Evolutionary conservation across 2,329 filamentous ascomycete species (phyloP).

Genomic region (Sporothrix euskadiensis): DNA sequence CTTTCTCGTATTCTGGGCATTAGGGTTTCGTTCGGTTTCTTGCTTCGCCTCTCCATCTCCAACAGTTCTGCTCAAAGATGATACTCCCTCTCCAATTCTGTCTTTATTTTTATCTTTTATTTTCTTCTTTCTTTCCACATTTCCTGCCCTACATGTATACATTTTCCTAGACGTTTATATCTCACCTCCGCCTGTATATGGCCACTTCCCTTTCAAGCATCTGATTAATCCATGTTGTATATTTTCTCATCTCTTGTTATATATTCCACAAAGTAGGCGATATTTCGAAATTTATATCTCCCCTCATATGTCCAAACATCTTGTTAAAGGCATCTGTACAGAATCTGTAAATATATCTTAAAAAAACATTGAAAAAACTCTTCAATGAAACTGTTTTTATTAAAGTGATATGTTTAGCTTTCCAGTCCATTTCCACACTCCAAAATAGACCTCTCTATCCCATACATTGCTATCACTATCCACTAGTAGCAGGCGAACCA

Average conservation of each 20-base stretch:
- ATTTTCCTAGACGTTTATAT: background rate
- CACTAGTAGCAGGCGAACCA: background rate
- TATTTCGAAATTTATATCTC: background rate
- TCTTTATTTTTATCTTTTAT: background rate
- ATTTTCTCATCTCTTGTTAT: background rate
- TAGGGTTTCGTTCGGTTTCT: background rate
- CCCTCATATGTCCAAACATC: background rate
- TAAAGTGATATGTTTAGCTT: background rate
- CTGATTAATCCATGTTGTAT: background rate
- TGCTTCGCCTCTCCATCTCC: background rate
- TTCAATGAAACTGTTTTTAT: background rate
- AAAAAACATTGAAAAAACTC: background rate
- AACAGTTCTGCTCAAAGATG: background rate
- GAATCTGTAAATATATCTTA: background rate
- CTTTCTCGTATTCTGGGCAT: background rate
- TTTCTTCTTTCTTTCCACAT: background rate
- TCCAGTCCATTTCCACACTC: background rate
- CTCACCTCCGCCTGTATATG: slow-evolving; percentile 2
- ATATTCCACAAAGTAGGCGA: background rate
- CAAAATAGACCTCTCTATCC: background rate
- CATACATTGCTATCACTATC: background rate
- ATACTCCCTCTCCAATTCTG: background rate
- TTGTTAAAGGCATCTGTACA: no score
- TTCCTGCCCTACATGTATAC: background rate
- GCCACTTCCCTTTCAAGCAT: background rate